Evolutionary conservation across 31 red algal genomes (phyloP).

Genomic region (Porphyra umbilicalis): DNA sequence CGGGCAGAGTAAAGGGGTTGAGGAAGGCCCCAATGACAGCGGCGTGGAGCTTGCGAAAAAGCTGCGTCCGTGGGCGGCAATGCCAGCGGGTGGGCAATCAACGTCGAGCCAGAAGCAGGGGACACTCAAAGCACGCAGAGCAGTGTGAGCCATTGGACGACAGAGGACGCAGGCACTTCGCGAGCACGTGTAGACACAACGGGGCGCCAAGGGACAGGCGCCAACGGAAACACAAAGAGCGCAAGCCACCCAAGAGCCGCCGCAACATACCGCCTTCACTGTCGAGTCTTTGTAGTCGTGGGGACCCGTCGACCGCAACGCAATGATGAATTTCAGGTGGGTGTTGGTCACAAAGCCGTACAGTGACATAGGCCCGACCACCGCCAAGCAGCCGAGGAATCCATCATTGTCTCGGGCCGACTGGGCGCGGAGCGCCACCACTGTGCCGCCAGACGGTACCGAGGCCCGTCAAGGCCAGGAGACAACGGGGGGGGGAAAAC

Average conservation of each 20-base stretch:
- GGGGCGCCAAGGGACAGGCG: too few relatives aligned
- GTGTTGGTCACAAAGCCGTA: conserved; percentile 56
- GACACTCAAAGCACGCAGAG: too few relatives aligned
- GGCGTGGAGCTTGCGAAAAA: conserved; percentile 13
- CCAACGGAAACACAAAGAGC: neutral
- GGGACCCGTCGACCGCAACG: neutral
- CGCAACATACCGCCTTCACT: neutral
- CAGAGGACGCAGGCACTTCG: too few relatives aligned
- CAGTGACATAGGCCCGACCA: conserved; percentile 42
- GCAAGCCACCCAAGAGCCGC: neutral
- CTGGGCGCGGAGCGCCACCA: neutral
- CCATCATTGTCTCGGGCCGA: conserved; percentile 16
- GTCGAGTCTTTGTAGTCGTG: conserved; percentile 1
- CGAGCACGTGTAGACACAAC: too few relatives aligned
- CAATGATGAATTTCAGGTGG: conserved; percentile 41
- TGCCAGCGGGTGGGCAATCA: too few relatives aligned
- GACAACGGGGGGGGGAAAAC: too few relatives aligned
- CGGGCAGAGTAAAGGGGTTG: conserved; percentile 17
- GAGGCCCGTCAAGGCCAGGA: too few relatives aligned
- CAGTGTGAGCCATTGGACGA: too few relatives aligned
- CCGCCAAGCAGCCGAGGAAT: conserved; percentile 73
- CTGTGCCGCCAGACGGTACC: neutral
- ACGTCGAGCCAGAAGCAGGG: too few relatives aligned
- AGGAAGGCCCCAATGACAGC: conserved; percentile 16
- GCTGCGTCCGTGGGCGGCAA: too few relatives aligned